These are phyloP conservation scores for Pestalotiopsis sp. DNA, from an alignment of 2,329 filamentous ascomycete species.

Conservation along the genomic window DNA sequence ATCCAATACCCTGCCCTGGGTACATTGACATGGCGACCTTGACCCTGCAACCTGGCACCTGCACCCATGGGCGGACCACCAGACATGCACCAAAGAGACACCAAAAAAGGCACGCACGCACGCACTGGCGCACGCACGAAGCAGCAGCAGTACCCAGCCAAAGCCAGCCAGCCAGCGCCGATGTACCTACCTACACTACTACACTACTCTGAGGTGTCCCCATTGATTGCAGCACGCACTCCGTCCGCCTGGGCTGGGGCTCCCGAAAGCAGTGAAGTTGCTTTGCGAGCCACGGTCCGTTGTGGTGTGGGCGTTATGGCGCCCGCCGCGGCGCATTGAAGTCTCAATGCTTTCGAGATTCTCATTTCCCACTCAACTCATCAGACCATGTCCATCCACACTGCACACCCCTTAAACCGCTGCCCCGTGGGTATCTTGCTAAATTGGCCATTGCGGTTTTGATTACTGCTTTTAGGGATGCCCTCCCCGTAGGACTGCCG, in stretches of 20 bases:
- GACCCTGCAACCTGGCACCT: background rate
- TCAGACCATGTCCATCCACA: slow-evolving; percentile 25
- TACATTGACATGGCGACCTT: background rate
- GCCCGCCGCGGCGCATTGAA: slow-evolving; percentile 26
- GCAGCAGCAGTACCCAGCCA: background rate
- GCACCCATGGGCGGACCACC: background rate
- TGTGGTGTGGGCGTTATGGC: slow-evolving; percentile 33
- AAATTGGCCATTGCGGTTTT: slow-evolving; percentile 31
- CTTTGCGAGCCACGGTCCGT: slow-evolving; percentile 25
- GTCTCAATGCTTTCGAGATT: slow-evolving; percentile 31
- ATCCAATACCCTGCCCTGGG: background rate
- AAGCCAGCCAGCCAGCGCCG: background rate
- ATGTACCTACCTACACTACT: background rate
- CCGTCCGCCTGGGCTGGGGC: background rate
- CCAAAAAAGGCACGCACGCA: too few relatives aligned
- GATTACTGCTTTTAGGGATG: slow-evolving; percentile 32
- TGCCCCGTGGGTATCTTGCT: slow-evolving; percentile 25
- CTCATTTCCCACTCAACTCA: slow-evolving; percentile 28
- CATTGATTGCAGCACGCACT: background rate
- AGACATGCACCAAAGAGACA: background rate
- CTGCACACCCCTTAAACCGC: slow-evolving; percentile 25
- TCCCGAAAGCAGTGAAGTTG: slow-evolving; percentile 15
- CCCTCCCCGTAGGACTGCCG: background rate
- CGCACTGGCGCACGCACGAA: too few relatives aligned
- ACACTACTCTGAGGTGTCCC: background rate